Evolutionary conservation across 208 protist genomes (phyloP), one percentile per base, ranked within the genome.

Genomic region (Leishmania braziliensis): DNA sequence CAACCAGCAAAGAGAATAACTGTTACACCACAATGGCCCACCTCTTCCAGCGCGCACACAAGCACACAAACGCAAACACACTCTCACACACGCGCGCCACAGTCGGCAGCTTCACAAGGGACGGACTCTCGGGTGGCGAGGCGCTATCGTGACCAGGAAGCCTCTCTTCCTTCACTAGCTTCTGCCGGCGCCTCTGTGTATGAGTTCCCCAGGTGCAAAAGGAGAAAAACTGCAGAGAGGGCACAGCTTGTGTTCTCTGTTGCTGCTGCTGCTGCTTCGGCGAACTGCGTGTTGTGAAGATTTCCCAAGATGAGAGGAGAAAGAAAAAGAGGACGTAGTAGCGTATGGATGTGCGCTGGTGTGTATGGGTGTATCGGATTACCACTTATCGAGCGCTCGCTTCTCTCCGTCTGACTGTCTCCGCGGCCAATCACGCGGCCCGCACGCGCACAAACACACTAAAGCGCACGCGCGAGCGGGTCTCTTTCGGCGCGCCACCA

Each of bases 251-350:
- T 53, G 39, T 36, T 46, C 43, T 46, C 43, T 46, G 43, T 0
- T 46, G 43, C 43, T 46, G 43, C 43, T 46, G 43, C 43, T 53
- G 46, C 39, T 53, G 48, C 69, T 29, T 10, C 10, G 8, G 23
- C 39, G 46, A 20, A 26, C 43, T 26, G 33, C 46, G 69, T 73
- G 26, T 73, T 53, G 46, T 8, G 69, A 73, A 73, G 69, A 54
- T 51, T 46, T 33, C 69, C 53, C 69, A 23, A 54, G 53, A 54
- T 51, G 39, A 46, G 39, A 63, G 46, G 48, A 74, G 75, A 82
- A 60, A 56, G 26, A 43, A 62, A 51, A 72, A 73, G 29, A 63
- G n/a, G 14, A 33, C 10, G 46, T 18, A 36, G 29, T 23, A 54
- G 69, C 10, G n/a, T 5, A 46, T 16, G 3, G 39, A 1, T 33